Base-by-base conservation (phyloP, 768 basidiomycete species). In the Phylloporus arenicola region DNA sequence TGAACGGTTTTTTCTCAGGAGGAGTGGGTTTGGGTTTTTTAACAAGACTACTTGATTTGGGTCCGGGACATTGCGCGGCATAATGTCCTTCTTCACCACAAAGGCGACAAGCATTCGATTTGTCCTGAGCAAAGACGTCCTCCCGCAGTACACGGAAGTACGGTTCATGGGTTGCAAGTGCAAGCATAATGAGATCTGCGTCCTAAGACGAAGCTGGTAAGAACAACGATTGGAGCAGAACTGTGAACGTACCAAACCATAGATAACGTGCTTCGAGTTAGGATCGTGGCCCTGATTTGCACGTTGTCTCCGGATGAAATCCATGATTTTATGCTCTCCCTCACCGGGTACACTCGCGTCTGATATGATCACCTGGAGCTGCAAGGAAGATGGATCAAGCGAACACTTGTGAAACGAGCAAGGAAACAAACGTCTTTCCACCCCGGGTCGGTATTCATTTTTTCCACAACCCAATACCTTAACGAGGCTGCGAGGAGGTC, bases 271-370 rank as follows among this genome's bases (percentile, higher is more conserved):
- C 30, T 77, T 77, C 3, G 93, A 97, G 64, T 99, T 98, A 17
- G 95, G 86, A 67, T 99, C 86, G 70, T 98, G 86, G n/a, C 84
- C 87, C 20, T 80, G 79, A 62, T 94, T 89, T 45, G 79, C 75
- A 45, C 96, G 80, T 61, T 96, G 94, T 30, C 94, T 78, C 48
- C 96, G 78, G 56, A 99, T 95, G 67, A 81, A 98, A 66, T 98
- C 96, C 93, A 99, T 97, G 56, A 99, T 97, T 74, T 99, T 99
- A 70, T 99, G 96, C 67, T 99, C 96, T 65, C 96, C 96, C 70
- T 99, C 96, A 58, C 96, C 96, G 1, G 96, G 95, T 12, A 98
- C 96, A 48, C 88, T 84, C 2, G 96, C 91, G 58, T 99, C 96
- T 6, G 96, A 99, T 48, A 99, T 91, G 57, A 98, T 84, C 45